Base-by-base conservation (phyloP, 192 early-diverging fungal genomes). In the Gonapodya sp. region DNA sequence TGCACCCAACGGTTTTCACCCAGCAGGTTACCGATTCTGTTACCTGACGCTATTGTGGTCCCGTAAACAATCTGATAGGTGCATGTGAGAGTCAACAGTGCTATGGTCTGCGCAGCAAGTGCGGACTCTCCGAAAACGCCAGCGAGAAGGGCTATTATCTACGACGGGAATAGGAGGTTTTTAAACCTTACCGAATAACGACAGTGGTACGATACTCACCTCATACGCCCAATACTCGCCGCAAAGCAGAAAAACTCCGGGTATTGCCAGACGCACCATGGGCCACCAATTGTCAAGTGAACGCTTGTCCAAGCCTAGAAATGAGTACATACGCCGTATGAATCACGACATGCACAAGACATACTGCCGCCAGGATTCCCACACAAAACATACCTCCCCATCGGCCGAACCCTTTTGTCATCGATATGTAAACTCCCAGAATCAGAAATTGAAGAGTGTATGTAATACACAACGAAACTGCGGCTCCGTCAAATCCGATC, bases 141-240 rank as follows among this genome's bases (percentile, higher is more conserved):
- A 16, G 75, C 75, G 31, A 34, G 30, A 34, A 77, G 75, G 75
- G 75, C 75, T 14, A 77, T 18, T 16, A 64, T 64, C 46, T 64
- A 64, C 46, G 46, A 64, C n/a, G n/a, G n/a, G 46, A 24, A 64
- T 64, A 24, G 8, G 8, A 64, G 46, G 24, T 8, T 24, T 24
- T 8, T 16, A 24, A 64, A 64, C 46, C 24, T 16, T 24, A 64
- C 24, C 46, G 8, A 8, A 64, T 64, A 64, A 64, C n/a, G n/a
- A 64, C 24, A 16, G 46, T 8, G 46, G 46, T 64, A 24, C 8
- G 24, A 24, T 16, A 64, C 46, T 24, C 2, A 77, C 75, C 75
- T 77, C 75, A 34, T 77, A 77, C 30, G 75, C 75, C 75, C 75
- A 77, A 33, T 77, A 77, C 75, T 77, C 75, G 8, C 75, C 34